Evolutionary conservation across 2,329 filamentous ascomycete genomes (phyloP).

Genomic region (Metarhizium sp.): DNA sequence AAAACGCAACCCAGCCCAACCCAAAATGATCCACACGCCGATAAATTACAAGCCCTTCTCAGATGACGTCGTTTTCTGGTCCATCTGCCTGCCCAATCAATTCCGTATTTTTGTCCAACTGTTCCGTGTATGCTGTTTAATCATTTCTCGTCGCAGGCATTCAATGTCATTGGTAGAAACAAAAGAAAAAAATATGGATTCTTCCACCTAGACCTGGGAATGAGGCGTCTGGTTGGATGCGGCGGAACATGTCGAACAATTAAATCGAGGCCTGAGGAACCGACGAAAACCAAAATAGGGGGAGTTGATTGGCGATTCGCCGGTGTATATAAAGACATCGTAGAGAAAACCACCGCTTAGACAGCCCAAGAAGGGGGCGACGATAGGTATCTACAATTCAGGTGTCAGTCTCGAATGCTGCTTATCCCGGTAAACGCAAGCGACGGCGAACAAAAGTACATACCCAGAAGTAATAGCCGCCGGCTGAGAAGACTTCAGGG

Average conservation of each 20-base stretch:
- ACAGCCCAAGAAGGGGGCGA: constrained; percentile 58
- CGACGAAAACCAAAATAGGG: constrained; percentile 53
- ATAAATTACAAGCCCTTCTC: no score
- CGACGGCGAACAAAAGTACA: constrained; percentile 7
- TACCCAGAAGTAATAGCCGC: constrained; percentile 66
- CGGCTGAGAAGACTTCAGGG: constrained; percentile 54
- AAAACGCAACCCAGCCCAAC: no score
- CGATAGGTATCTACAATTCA: constrained; percentile 52
- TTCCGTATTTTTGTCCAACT: neutral
- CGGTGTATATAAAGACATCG: constrained; percentile 59
- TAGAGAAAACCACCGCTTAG: constrained; percentile 57
- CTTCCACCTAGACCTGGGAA: constrained; percentile 12
- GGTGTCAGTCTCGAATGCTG: constrained; percentile 1
- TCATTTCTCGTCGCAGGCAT: neutral
- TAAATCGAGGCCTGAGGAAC: constrained; percentile 26
- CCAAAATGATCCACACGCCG: no score
- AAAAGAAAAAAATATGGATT: neutral
- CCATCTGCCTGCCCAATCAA: neutral
- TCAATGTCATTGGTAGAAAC: neutral
- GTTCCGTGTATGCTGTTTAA: neutral
- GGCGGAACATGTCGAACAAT: constrained; percentile 23
- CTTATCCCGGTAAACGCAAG: neutral
- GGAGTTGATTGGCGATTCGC: constrained; percentile 58
- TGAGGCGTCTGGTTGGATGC: constrained; percentile 14
- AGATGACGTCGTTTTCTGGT: no score